Percentiles rank a stretch among this genome's conserved stretches.
Evolutionary conservation across 208 protist genomes (phyloP).

Genomic region (Blastocrithidia nonstop): DNA sequence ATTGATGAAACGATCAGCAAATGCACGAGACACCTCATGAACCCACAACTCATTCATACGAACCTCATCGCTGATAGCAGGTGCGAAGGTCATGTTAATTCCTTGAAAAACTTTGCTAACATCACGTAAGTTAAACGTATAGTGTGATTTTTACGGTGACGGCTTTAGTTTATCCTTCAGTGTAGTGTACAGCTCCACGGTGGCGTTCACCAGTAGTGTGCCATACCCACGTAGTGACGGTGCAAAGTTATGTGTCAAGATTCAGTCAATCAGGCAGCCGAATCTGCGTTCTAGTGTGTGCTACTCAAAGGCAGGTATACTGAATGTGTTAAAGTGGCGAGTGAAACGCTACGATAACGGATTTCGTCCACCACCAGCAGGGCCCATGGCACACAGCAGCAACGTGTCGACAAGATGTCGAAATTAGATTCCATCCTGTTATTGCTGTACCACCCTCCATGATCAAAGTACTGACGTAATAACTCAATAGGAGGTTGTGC

Average conservation of each 20-base stretch:
- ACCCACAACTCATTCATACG: constrained; percentile 80
- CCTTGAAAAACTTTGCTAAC: constrained; percentile 91
- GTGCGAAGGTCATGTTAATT: constrained; percentile 65
- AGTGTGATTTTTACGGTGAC: constrained; percentile 95
- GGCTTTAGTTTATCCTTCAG: constrained; percentile 89
- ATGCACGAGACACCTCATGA: constrained; percentile 91
- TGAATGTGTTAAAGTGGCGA: constrained; percentile 91
- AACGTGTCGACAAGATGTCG: constrained; percentile 80
- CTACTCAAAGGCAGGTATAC: constrained; percentile 83
- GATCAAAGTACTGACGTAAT: constrained; percentile 92
- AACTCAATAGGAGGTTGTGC: constrained; percentile 95
- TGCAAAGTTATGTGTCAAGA: constrained; percentile 69
- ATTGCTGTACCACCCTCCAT: constrained; percentile 93
- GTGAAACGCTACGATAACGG: constrained; percentile 88
- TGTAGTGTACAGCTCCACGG: constrained; percentile 87
- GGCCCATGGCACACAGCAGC: constrained; percentile 90
- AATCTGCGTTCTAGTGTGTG: constrained; percentile 88
- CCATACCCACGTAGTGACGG: constrained; percentile 25
- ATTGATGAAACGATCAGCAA: constrained; percentile 90
- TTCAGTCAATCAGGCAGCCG: constrained; percentile 77
- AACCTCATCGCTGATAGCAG: constrained; percentile 50
- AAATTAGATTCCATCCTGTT: constrained; percentile 83
- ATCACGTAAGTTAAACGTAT: constrained; percentile 97
- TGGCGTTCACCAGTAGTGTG: constrained; percentile 63
- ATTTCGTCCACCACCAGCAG: constrained; percentile 90